Conservation (phyloP, 306 rosid species). For the Rosa rugosa region DNA sequence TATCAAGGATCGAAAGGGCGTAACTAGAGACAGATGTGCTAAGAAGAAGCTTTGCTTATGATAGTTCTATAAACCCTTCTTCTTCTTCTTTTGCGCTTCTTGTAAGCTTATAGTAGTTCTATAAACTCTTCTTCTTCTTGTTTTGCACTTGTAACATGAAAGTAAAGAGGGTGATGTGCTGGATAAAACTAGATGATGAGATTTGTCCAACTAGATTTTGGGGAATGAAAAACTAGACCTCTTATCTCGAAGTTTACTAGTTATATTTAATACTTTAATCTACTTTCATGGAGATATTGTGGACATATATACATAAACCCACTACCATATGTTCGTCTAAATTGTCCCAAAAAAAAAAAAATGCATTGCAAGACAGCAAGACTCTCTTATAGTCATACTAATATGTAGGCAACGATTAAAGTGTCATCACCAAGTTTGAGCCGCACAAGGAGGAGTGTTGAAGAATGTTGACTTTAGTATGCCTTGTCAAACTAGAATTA, state of each 20-base stretch:
- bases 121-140: background rate
- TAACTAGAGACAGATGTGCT: background rate
- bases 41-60: slow-evolving; percentile 5
- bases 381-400: no score
- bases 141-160: background rate
- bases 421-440: no score
- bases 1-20: background rate
- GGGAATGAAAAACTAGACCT: background rate
- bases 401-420: no score
- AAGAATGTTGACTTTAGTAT: no score
- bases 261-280: no score
- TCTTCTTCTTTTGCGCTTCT: background rate
- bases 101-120: background rate
- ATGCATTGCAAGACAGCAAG: no score
- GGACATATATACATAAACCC: no score
- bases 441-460: no score
- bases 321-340: no score
- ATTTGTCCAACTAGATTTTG: background rate
- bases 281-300: background rate
- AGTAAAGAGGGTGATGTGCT: background rate
- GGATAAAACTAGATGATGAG: background rate
- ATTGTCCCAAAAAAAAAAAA: no score
- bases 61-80: background rate
- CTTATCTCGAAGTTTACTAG: background rate
- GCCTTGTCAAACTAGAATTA: no score